phyloP scores from a whole-genome alignment of 176 grass and related monocot species.

The Zoysia pacifica region DNA sequence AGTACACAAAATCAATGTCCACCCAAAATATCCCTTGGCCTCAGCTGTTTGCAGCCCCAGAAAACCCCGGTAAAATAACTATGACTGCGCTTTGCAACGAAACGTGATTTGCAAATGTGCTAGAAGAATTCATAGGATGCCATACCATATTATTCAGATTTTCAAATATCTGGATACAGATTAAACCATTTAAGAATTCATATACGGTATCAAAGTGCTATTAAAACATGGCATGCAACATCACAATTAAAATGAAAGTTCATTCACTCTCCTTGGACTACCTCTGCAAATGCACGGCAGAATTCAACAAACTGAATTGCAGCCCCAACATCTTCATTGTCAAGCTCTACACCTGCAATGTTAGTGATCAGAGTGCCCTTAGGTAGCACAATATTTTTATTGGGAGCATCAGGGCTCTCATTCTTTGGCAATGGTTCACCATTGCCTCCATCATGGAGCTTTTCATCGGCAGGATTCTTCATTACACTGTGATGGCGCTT shows the following conservation, averaged over 20 bases:
- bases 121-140: background rate
- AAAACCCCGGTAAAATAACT: background rate
- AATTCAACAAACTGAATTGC: slow-evolving; percentile 81
- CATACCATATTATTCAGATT: background rate
- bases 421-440: background rate
- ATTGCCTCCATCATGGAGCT: slow-evolving; percentile 6
- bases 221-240: slow-evolving; percentile 24
- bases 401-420: slow-evolving; percentile 20
- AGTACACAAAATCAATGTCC: background rate
- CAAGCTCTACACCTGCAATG: slow-evolving; percentile 49
- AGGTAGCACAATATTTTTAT: slow-evolving; percentile 46
- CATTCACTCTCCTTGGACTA: slow-evolving; percentile 37
- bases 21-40: background rate
- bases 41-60: slow-evolving; percentile 15
- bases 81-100: background rate
- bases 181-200: background rate
- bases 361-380: slow-evolving; percentile 50
- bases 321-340: slow-evolving; percentile 54
- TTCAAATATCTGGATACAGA: background rate
- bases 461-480: slow-evolving; percentile 21
- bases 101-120: background rate
- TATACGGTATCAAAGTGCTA: background rate
- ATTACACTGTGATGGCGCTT: slow-evolving; percentile 6
- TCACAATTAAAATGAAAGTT: slow-evolving; percentile 4
- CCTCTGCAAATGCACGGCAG: slow-evolving; percentile 72